Conservation (phyloP, 306 rosid genomes). For the Malus asiatica region DNA sequence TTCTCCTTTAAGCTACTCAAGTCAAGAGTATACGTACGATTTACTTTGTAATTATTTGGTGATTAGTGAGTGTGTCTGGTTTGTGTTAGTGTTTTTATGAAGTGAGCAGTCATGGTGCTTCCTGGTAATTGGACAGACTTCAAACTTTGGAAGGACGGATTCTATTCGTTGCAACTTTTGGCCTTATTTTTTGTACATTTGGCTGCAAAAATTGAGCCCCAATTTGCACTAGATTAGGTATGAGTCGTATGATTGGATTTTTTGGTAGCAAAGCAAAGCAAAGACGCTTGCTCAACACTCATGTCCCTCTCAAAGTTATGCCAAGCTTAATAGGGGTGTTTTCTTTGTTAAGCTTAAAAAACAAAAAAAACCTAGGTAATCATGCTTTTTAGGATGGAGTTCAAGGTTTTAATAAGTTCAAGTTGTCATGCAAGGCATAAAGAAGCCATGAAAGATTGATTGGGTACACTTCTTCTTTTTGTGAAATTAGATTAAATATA, state of each 20-base stretch:
- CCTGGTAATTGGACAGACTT: neutral
- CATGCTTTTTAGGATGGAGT: too few relatives aligned
- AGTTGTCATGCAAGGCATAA: too few relatives aligned
- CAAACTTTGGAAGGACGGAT: slow-evolving; percentile 12
- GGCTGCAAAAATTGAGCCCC: neutral
- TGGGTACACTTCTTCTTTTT: too few relatives aligned
- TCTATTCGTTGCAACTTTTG: slow-evolving; percentile 9
- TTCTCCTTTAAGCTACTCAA: neutral
- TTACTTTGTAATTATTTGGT: neutral
- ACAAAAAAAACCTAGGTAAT: too few relatives aligned
- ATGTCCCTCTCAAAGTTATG: neutral
- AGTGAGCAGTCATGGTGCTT: neutral
- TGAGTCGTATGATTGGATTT: neutral
- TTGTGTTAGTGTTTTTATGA: neutral
- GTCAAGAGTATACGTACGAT: neutral
- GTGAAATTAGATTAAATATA: too few relatives aligned
- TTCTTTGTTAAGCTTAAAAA: too few relatives aligned
- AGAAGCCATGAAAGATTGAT: too few relatives aligned
- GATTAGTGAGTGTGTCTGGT: neutral
- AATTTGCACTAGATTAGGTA: neutral
- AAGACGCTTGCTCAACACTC: neutral
- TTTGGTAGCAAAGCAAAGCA: neutral
- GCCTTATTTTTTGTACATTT: neutral
- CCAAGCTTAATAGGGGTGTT: neutral
- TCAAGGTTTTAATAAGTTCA: too few relatives aligned